Percentiles rank a stretch among this genome's conserved stretches.
phyloP scores from a whole-genome alignment of 2,329 filamentous ascomycete genomes.

The Hypocreales sp. region DNA sequence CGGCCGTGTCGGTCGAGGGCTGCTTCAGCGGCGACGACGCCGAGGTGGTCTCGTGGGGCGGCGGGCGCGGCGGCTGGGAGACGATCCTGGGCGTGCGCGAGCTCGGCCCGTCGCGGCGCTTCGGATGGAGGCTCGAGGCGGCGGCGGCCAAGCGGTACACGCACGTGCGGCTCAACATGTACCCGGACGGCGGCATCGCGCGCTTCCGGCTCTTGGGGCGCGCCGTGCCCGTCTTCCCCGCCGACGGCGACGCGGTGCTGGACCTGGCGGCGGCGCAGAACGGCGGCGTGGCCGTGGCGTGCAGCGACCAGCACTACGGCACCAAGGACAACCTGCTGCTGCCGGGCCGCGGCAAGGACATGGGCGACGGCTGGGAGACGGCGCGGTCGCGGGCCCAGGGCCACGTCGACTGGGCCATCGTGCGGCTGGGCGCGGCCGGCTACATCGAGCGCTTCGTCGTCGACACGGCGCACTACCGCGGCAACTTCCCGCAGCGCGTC shows the following conservation, averaged over 20 bases:
- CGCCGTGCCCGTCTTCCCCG: constrained; percentile 61
- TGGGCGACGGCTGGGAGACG: constrained; percentile 84
- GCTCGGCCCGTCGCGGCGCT: constrained; percentile 58
- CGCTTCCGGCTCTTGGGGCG: constrained; percentile 64
- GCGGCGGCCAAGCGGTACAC: constrained; percentile 55
- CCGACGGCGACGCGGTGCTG: constrained; percentile 47
- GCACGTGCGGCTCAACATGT: constrained; percentile 71
- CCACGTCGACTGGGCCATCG: constrained; percentile 70
- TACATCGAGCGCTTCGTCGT: constrained; percentile 52
- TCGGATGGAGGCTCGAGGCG: constrained; percentile 51
- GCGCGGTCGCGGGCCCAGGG: constrained; percentile 54
- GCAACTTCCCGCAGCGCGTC: constrained; percentile 69
- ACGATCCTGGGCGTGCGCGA: constrained; percentile 53
- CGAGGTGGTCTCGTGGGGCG: constrained; percentile 47
- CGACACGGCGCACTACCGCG: constrained; percentile 71
- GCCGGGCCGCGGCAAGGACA: constrained; percentile 64
- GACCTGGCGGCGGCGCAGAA: constrained; percentile 68
- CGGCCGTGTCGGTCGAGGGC: constrained; percentile 63
- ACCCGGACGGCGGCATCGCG: constrained; percentile 72
- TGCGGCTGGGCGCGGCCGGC: constrained; percentile 53
- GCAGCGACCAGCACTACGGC: constrained; percentile 75
- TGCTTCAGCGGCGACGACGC: constrained; percentile 50
- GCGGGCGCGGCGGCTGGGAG: constrained; percentile 49
- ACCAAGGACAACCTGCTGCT: constrained; percentile 69
- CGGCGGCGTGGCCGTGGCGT: constrained; percentile 58